phyloP scores from a whole-genome alignment of 768 basidiomycete species.

The Glaciozyma martinii region DNA sequence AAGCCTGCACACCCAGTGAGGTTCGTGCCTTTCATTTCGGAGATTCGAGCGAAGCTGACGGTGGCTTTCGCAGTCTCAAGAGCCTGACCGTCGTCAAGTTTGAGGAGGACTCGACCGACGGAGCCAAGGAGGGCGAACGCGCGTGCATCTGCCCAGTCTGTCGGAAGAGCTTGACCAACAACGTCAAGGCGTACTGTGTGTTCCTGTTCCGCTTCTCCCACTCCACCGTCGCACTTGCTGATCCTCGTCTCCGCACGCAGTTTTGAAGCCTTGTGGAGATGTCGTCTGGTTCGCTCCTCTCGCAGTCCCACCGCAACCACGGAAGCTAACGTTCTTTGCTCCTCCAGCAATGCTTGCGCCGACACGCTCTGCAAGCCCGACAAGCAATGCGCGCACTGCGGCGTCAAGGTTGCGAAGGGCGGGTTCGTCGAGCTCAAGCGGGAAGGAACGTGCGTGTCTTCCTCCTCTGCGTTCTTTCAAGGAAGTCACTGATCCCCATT shows the following conservation, averaged over 20 bases:
- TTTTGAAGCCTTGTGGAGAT: constrained; percentile 79
- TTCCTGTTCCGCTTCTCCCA: constrained; percentile 11
- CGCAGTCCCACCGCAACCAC: not conserved
- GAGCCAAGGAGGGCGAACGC: constrained; percentile 11
- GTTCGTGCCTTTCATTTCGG: constrained; percentile 41
- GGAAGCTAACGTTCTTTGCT: not conserved
- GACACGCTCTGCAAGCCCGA: constrained; percentile 66
- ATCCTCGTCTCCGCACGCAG: constrained; percentile 44
- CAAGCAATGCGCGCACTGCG: constrained; percentile 73
- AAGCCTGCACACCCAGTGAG: constrained; percentile 65
- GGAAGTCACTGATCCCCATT: too few species aligned
- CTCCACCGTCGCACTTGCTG: not conserved
- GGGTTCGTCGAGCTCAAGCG: constrained; percentile 62
- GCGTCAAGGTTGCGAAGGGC: constrained; percentile 45
- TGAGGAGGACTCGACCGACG: constrained; percentile 43
- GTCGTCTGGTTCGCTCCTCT: constrained; percentile 54
- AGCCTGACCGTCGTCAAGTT: constrained; percentile 73
- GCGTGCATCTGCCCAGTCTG: constrained; percentile 74
- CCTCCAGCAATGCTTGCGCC: constrained; percentile 58
- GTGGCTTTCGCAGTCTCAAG: constrained; percentile 56
- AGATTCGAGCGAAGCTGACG: not conserved
- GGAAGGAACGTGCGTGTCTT: constrained; percentile 59
- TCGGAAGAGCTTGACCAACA: constrained; percentile 75
- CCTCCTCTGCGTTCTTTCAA: too few species aligned
- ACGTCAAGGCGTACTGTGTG: constrained; percentile 59